Conservation (phyloP, 257 asterid genomes). For the Jacaranda mimosifolia region DNA sequence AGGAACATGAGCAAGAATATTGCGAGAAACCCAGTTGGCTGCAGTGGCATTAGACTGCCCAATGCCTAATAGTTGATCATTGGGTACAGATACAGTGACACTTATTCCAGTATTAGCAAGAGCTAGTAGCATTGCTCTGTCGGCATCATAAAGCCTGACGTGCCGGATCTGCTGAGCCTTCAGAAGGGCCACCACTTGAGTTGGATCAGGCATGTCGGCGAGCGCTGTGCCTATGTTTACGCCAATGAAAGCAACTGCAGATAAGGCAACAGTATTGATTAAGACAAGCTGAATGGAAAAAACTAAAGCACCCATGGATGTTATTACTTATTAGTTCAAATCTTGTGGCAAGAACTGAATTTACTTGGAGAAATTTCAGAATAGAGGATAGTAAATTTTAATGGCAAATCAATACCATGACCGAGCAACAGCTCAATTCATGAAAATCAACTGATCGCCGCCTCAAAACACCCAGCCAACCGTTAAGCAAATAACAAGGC, state of each 20-base stretch:
- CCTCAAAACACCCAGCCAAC: not conserved
- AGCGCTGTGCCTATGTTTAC: conserved; percentile 84
- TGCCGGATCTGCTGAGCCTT: conserved; percentile 84
- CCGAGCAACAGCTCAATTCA: not conserved
- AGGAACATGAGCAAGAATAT: conserved; percentile 73
- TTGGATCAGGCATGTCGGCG: conserved; percentile 86
- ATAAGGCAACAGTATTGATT: not conserved
- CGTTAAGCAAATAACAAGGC: not conserved
- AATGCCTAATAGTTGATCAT: conserved; percentile 80
- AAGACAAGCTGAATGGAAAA: conserved; percentile 2
- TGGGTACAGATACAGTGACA: conserved; percentile 81
- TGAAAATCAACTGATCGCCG: not conserved
- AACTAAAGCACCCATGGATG: not conserved
- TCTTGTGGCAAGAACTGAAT: not conserved
- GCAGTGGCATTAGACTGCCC: conserved; percentile 93
- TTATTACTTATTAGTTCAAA: not conserved
- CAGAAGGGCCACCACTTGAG: conserved; percentile 86
- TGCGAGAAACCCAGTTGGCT: conserved; percentile 88
- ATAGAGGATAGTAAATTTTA: not conserved
- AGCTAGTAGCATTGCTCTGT: conserved; percentile 74
- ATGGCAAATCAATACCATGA: not conserved
- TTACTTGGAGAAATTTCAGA: not conserved
- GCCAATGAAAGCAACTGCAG: conserved; percentile 77
- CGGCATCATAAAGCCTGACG: conserved; percentile 74
- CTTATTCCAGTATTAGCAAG: conserved; percentile 82